Base-by-base conservation (phyloP, 2,329 filamentous ascomycete species). In the Sporothrix dimorphospora region DNA sequence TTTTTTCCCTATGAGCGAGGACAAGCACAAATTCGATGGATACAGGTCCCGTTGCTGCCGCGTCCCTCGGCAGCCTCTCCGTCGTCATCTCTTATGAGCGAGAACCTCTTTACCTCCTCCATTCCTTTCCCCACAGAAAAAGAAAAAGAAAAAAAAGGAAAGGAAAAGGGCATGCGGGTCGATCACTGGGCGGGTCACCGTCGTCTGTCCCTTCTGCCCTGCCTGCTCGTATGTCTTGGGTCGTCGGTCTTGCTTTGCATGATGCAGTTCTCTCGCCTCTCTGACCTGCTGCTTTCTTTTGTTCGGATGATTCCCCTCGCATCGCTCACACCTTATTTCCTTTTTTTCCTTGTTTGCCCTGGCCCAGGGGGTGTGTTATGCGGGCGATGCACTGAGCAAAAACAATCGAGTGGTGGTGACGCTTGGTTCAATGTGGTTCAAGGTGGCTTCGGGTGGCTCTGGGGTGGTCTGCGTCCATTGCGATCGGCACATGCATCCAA, bases 61-160 rank as follows among this genome's bases (percentile, higher is more conserved):
- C 34, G 34, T 42, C 38, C 30, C 57, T 42, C 57, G 34, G 57
- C 57, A 63, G 57, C 57, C 57, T 40, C 57, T 16, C 19, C 57
- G 57, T 63, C 57, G 42, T 42, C 27, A 21, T 4, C 8, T n/a
- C 55, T 16, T 61, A 21, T 9, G 55, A 7, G 4, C 16, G 24
- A 34, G 11, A 65, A 19, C 59, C 66, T 24, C 57, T 63, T 42
- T 24, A 14, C n/a, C 49, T 9, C 45, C 27, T 53, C 40, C 65
- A 67, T 67, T 67, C 65, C 65, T 68, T 53, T 68, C 66, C 65
- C 66, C 66, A 68, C 66, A 68, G n/a, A 66, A 66, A 19, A 65
- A 59, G n/a, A n/a, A n/a, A n/a, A n/a, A n/a, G n/a, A n/a, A n/a
- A n/a, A n/a, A n/a, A n/a, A n/a, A n/a, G n/a, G n/a, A n/a, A 34